A percentile compares a stretch with the other conserved stretches of the same genome.
These are phyloP conservation scores for Agrocybe pediades DNA, from an alignment of 768 basidiomycete species.

Conservation along the genomic window DNA sequence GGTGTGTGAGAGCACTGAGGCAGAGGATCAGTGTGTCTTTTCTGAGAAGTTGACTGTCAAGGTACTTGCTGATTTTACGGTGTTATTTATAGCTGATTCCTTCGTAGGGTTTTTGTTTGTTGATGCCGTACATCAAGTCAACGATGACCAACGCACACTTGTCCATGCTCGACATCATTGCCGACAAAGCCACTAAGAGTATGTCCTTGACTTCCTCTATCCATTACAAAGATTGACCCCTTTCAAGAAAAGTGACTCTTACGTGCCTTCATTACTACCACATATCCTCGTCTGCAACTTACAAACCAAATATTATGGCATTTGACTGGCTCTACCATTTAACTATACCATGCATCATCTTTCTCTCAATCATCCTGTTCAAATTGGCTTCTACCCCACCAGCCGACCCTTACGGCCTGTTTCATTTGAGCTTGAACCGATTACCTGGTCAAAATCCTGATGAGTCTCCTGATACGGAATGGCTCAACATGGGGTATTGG, in stretches of 20 bases:
- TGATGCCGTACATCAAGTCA: conserved; percentile 34
- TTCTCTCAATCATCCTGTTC: conserved; percentile 4
- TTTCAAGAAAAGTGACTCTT: neutral
- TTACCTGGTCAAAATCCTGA: conserved; percentile 32
- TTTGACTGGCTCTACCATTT: neutral
- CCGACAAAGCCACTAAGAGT: conserved; percentile 9
- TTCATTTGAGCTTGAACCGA: conserved; percentile 56
- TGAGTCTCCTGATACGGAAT: conserved; percentile 52
- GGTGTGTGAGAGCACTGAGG: conserved; percentile 14
- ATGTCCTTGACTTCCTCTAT: neutral
- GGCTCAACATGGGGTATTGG: conserved; percentile 77
- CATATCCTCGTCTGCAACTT: no score
- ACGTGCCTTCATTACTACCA: no score
- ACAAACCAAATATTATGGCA: no score
- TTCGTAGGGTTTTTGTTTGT: conserved; percentile 30
- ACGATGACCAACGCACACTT: conserved; percentile 31
- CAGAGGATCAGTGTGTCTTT: conserved; percentile 22
- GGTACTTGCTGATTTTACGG: neutral
- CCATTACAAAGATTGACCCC: neutral
- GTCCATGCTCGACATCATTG: conserved; percentile 26
- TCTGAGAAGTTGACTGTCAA: conserved; percentile 25
- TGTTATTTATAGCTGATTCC: neutral
- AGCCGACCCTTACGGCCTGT: conserved; percentile 58
- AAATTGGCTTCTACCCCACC: conserved; percentile 9
- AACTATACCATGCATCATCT: neutral